Evolutionary conservation across 1,284 basidiomycete species (phyloP), one percentile per base, ranked within the genome.

Genomic region (Ceratobasidium theobromae): DNA sequence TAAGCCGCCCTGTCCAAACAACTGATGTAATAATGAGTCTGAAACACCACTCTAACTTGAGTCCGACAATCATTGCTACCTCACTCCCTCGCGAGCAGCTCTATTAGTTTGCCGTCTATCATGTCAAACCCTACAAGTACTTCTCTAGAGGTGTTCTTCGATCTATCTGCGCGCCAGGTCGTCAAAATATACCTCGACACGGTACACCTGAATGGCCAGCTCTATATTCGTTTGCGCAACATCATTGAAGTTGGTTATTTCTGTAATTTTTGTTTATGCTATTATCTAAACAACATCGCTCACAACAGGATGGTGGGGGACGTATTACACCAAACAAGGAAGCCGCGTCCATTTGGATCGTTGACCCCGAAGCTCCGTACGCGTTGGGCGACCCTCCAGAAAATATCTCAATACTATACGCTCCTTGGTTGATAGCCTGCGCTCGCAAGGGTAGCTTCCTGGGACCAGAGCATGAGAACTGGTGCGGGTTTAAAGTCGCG

Each of bases 301-400:
- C 16, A 3, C 21, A 14, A 35, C 30, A 64, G 60, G 45, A 30
- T 33, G 60, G 49, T 25, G 60, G 60, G 3, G 60, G 60, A 12
- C 38, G 40, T 18, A n/a, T 53, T 12, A 41, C 60, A 9, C 48
- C 49, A 2, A 41, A 43, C 25, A 52, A 64, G 33, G 60, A 64
- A 27, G 48, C 49, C 27, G 60, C 49, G 27, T 64, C 60, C 2
- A 53, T 64, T 27, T 64, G 60, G 60, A 64, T 64, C 11, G 60
- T 64, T 11, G 38, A 64, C 33, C 60, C 60, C 35, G 60, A 52
- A 4, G 40, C 32, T 11, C 60, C 60, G 11, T 16, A 52, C 18
- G 60, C 60, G 25, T 30, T 64, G 28, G 60, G 60, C 18, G 49
- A 41, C 25, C 33, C 33, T n/a, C 49, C 32, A 33, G 48, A 64